Conservation (phyloP, 2,329 filamentous ascomycete genomes). For the Clarireedia monteithiana region DNA sequence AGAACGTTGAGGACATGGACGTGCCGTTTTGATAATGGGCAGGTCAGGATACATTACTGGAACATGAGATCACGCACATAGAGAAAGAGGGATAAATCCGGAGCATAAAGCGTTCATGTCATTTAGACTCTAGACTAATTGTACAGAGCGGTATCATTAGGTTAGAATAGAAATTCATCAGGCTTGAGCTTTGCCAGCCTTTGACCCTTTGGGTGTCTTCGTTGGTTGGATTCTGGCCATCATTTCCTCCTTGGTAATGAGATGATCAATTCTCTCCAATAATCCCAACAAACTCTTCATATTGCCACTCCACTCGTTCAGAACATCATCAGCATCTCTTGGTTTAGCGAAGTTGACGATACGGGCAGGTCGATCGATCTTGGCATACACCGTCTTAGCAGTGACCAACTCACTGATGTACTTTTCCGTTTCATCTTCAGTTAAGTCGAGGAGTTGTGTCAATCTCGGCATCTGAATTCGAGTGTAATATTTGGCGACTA, state of each 20-base stretch:
- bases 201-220: conserved; percentile 23
- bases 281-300: conserved; percentile 89
- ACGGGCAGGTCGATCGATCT: conserved; percentile 89
- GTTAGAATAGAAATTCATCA: conserved; percentile 8
- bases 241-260: conserved; percentile 99
- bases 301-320: conserved; percentile 98
- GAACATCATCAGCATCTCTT: conserved; percentile 85
- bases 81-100: conserved; percentile 12
- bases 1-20: conserved; percentile 60
- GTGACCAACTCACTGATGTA: conserved; percentile 97
- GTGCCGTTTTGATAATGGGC: conserved; percentile 45
- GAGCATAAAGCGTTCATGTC: conserved; percentile 16
- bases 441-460: conserved; percentile 83
- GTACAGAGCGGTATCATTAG: conserved; percentile 24
- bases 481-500: conserved; percentile 98
- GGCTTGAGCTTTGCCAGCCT: conserved; percentile 31
- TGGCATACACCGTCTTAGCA: conserved; percentile 94
- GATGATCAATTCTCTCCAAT: conserved; percentile 86
- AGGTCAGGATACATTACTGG: not conserved
- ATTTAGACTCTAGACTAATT: conserved; percentile 29
- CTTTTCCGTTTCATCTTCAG: conserved; percentile 95
- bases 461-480: conserved; percentile 88
- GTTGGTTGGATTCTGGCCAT: conserved; percentile 90
- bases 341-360: conserved; percentile 94
- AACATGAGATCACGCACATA: not conserved